phyloP scores from a whole-genome alignment of 1,284 basidiomycete species.

The Kalmanozyma brasiliensis region DNA sequence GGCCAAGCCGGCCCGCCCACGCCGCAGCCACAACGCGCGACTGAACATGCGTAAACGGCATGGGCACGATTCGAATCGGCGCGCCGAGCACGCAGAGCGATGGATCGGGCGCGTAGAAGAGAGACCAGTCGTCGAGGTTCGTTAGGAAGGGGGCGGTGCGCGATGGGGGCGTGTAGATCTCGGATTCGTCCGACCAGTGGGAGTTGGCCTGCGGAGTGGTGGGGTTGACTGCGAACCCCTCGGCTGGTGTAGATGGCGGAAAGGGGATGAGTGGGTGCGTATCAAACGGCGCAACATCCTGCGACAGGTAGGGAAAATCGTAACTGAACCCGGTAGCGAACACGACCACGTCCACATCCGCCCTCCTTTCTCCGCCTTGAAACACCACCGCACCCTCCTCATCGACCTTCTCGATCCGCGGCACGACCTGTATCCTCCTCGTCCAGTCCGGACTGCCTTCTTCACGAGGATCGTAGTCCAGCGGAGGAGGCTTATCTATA shows the following conservation, averaged over 20 bases:
- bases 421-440: constrained; percentile 56
- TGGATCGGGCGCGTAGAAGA: constrained; percentile 56
- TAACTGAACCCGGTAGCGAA: constrained; percentile 66
- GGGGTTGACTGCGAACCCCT: background rate
- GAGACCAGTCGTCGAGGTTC: constrained; percentile 63
- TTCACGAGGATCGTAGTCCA: constrained; percentile 63
- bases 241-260: background rate
- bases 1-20: constrained; percentile 23
- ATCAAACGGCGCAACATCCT: constrained; percentile 28
- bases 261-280: constrained; percentile 30
- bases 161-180: constrained; percentile 17
- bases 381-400: constrained; percentile 18
- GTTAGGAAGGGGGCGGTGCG: constrained; percentile 30
- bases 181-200: too few relatives aligned
- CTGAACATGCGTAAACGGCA: constrained; percentile 60
- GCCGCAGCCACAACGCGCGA: constrained; percentile 38
- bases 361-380: constrained; percentile 17
- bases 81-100: constrained; percentile 55
- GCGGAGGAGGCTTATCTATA: constrained; percentile 48
- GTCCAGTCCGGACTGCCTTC: constrained; percentile 49
- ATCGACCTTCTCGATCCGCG: constrained; percentile 36
- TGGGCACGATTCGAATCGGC: constrained; percentile 62
- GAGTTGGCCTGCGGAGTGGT: too few relatives aligned
- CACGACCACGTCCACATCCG: constrained; percentile 58
- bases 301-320: constrained; percentile 50